Evolutionary conservation across 371 early-diverging fungal species (phyloP).

Genomic region (Coemansia sp.): DNA sequence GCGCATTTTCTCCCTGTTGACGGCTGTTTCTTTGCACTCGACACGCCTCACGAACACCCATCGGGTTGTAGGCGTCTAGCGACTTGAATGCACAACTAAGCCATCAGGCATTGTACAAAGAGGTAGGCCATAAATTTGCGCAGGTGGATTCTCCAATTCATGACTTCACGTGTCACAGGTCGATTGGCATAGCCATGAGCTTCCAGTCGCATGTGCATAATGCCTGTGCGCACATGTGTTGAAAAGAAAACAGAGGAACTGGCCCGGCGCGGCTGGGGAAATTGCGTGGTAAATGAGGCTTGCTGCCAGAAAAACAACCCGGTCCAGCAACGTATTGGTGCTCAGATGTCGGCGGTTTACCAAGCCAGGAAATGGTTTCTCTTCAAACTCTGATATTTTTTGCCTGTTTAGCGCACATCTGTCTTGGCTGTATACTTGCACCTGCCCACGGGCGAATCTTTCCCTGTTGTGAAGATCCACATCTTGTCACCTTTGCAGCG

Average conservation of each 20-base stretch:
- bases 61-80: background rate
- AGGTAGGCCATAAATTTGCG: background rate
- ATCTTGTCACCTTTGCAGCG: background rate
- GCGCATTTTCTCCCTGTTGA: background rate
- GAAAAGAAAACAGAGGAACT: background rate
- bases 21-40: background rate
- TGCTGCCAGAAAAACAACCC: background rate
- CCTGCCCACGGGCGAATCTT: background rate
- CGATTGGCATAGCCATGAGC: background rate
- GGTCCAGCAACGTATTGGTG: background rate
- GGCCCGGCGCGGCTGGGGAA: too few species aligned
- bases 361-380: background rate
- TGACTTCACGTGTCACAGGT: background rate
- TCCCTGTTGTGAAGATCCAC: background rate
- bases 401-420: background rate
- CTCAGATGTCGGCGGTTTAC: too few species aligned
- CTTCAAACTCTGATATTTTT: background rate
- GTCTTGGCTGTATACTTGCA: background rate
- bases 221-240: background rate
- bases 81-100: background rate
- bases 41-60: background rate
- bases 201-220: background rate
- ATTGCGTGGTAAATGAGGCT: background rate
- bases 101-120: background rate
- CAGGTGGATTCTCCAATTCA: background rate